Percentiles rank a stretch among this genome's conserved stretches.
These are phyloP conservation scores for Diaporthe sp. DNA, from an alignment of 2,329 filamentous ascomycete species.

Conservation along the genomic window DNA sequence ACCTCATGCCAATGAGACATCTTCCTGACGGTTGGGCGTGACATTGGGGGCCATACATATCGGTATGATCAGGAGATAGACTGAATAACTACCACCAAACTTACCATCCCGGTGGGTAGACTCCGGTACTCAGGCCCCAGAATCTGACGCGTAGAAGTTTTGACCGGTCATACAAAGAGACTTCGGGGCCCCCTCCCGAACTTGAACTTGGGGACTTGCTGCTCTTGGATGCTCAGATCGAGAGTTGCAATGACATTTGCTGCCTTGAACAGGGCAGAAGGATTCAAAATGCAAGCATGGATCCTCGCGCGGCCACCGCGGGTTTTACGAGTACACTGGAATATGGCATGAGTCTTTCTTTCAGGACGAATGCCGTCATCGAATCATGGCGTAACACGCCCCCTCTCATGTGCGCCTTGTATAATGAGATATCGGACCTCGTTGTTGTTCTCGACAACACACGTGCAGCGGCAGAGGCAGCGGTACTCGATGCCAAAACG, in stretches of 20 bases:
- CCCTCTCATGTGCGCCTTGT: neutral
- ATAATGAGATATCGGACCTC: neutral
- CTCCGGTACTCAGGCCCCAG: neutral
- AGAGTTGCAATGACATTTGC: neutral
- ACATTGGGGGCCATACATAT: neutral
- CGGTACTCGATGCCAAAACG: neutral
- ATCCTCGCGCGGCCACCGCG: neutral
- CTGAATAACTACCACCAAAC: neutral
- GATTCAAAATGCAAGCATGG: conserved; percentile 1
- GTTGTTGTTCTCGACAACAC: neutral
- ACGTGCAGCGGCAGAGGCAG: neutral
- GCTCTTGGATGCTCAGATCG: neutral
- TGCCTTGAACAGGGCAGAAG: neutral
- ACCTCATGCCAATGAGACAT: neutral
- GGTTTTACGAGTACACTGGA: neutral
- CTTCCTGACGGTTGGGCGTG: neutral
- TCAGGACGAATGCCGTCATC: neutral
- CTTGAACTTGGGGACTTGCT: neutral
- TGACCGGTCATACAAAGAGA: neutral
- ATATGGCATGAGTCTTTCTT: neutral
- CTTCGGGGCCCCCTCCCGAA: neutral
- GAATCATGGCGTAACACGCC: neutral
- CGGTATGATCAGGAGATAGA: neutral
- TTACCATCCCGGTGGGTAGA: neutral
- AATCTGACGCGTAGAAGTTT: neutral